Base-by-base conservation (phyloP, 805 yeast genomes). In the Yarrowia yakushimensis region DNA sequence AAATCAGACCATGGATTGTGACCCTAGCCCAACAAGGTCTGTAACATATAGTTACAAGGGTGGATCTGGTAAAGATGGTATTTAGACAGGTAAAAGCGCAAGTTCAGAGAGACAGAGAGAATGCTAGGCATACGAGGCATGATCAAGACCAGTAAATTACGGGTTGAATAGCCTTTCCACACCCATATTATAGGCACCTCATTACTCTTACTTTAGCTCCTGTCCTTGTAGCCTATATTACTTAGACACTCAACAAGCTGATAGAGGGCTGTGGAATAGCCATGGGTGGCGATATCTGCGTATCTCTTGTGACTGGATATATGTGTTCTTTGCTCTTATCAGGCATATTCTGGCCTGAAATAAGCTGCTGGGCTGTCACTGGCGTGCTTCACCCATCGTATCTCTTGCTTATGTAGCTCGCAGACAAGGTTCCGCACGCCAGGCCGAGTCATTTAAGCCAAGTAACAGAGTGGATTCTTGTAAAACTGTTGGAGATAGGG, bases 11-110 rank as follows among this genome's bases (percentile, higher is more conserved):
- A 31, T 42, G 27, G 30, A 27, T 23, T 18, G 17, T 8, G 4
- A 23, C 30, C 57, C 42, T 48, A 48, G 22, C 42, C 42, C 42
- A 33, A 9, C 57, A 34, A 33, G 57, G 57, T 48, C 42, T 41
- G 57, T 41, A 33, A 48, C 42, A 33, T 23, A 48, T n/a, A 23
- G 30, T 48, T 48, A 41, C 30, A 23, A 28, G 41, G 57, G 57
- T 22, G 46, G 30, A 25, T 41, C 30, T 41, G 30, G 33, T 43
- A 23, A 17, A 27, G 48, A 43, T 20, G 46, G 46, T 23, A 18
- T 18, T 22, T 39, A 27, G 17, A 25, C 28, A 41, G 20, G 17
- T 22, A 22, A 1, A 4, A 11, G 12, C 17, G 23, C 23, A 34
- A 17, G 22, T 34, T 34, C 22, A n/a, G 18, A 15, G 7, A 33